Evolutionary conservation across 306 rosid genomes (phyloP).

Genomic region (Quercus agrifolia): DNA sequence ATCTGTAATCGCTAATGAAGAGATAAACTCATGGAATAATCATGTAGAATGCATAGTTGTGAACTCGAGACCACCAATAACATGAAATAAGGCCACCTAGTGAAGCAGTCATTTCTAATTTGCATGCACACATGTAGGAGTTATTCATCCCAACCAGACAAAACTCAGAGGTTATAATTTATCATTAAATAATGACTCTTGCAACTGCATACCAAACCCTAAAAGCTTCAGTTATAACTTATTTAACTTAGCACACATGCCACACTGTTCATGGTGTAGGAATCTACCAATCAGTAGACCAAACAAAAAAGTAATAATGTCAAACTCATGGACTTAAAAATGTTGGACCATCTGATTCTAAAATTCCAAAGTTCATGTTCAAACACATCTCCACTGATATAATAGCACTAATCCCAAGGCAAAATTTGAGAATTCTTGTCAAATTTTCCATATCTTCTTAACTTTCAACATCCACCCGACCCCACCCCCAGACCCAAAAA

Average conservation of each 20-base stretch:
- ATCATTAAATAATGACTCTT: not conserved
- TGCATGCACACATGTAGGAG: not conserved
- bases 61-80: not conserved
- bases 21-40: not conserved
- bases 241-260: not conserved
- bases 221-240: not conserved
- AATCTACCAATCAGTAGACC: not conserved
- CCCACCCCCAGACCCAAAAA: not conserved
- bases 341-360: not conserved
- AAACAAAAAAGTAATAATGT: not conserved
- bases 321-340: not conserved
- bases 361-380: not conserved
- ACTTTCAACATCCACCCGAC: not conserved
- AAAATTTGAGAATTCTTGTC: not conserved
- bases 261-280: not conserved
- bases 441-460: not conserved
- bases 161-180: not conserved
- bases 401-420: not conserved
- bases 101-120: not conserved
- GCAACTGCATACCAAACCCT: not conserved
- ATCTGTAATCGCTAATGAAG: not conserved
- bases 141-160: not conserved
- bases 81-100: not conserved
- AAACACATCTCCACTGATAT: not conserved
- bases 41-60: slow-evolving; percentile 17